Base-by-base conservation (phyloP, 1,139 yeast species). In the Hanseniaspora uvarum region DNA sequence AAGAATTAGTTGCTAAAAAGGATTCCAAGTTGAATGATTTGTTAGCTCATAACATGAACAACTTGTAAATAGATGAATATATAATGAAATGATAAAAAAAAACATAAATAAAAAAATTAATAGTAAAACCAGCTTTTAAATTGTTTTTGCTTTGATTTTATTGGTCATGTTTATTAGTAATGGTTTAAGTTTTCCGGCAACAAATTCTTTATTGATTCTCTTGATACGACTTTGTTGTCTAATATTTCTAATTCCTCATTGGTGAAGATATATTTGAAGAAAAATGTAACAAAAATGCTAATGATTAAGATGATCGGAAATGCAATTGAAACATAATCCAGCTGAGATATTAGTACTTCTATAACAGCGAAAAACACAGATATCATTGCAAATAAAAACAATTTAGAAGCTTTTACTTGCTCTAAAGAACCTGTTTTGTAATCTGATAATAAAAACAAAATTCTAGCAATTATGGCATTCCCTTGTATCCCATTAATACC, bases 291-390 rank as follows among this genome's bases (percentile, higher is more conserved):
- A 63, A 88, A 72, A 36, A 78, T 78, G 55, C 86, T 86, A 53
- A 87, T 76, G 48, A 92, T 75, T 53, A 92, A 70, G 0, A 89
- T 87, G 1, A 87, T 85, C 0, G 98, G 98, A 63, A 92, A 92
- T 2, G 96, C 97, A 38, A 92, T 88, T 0, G 98, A 97, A 0
- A 92, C 97, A 57, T 76, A 80, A 0, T 96, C 86, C 64, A 83
- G 79, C 18, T 41, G 47, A 0, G 95, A 85, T 38, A 92, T 88
- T 0, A 82, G 94, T 60, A 87, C 83, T 64, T 92, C 97, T 0
- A 80, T 84, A 0, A 78, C 83, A 26, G 56, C 52, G 31, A 48
- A 48, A 3, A n/a, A 14, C 51, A 82, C 83, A 0, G 94, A 94
- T 18, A 86, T 68, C 0, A 66, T 56, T 2, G 84, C 68, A 62